Base-by-base conservation (phyloP, 1,284 basidiomycete species). In the Entoloma clypeatum region DNA sequence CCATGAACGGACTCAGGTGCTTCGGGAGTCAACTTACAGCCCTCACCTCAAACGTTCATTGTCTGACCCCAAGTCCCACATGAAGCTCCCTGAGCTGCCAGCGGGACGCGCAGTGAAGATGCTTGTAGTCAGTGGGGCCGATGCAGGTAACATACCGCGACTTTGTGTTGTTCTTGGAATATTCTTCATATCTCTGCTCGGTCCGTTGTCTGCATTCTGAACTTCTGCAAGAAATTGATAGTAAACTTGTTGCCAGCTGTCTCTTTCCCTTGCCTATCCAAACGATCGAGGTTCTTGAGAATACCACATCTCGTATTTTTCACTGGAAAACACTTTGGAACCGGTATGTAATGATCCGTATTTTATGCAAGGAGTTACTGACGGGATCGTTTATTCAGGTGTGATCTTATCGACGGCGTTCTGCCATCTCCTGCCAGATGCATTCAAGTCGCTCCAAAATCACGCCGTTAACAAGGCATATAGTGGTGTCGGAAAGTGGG, bases 371-470 rank as follows among this genome's bases (percentile, higher is more conserved):
- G 13, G 26, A 43, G 34, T 29, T 9, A 27, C 7, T 30, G 4
- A 39, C 24, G n/a, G n/a, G n/a, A n/a, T n/a, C n/a, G n/a, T 9
- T 22, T 9, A 31, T 33, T 23, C 44, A 80, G 81, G 85, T 3
- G 85, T 87, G 13, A 89, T 89, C 27, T 60, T 89, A 5, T 78
- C 86, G 2, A 89, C 86, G 0, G 85, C 85, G 0, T 89, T 89
- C 52, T 79, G 82, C 13, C 86, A 89, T 56, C 66, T 89, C 7
- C 66, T 89, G 7, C 81, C 84, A 49, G 86, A 88, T 44, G 77
- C 85, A 0, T 88, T 86, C 54, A 69, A 73, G 39, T 71, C 75
- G 2, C 65, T 89, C 7, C 64, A 66, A 35, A 64, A 71, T 41
- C 68, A 68, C 0, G 55, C 50, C 3, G 70, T 85, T 11, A 66